These are phyloP conservation scores for Pseudogymnoascus sp. DNA, from an alignment of 2,329 filamentous ascomycete species.

Conservation along the genomic window DNA sequence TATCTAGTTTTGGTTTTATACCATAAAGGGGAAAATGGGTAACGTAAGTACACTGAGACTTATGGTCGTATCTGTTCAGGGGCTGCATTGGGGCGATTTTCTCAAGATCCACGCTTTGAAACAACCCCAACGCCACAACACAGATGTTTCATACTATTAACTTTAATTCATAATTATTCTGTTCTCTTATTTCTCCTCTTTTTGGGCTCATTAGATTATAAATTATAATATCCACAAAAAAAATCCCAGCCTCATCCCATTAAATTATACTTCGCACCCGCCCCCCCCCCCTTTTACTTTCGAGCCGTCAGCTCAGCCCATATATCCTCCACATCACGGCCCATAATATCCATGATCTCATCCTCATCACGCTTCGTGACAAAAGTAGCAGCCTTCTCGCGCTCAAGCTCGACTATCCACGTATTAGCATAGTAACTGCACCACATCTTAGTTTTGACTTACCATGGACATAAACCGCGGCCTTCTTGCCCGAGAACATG, in stretches of 20 bases:
- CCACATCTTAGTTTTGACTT: conserved; percentile 21
- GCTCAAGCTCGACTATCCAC: conserved; percentile 13
- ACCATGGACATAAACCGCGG: conserved; percentile 51
- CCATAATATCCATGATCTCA: conserved; percentile 9
- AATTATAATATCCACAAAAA: not conserved
- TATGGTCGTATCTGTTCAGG: too few relatives aligned
- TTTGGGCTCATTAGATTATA: not conserved
- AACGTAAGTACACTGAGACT: too few relatives aligned
- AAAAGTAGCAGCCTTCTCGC: conserved; percentile 9
- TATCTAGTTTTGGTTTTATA: too few relatives aligned
- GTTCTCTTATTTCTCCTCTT: not conserved
- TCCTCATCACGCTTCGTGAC: conserved; percentile 6
- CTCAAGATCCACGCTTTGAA: too few relatives aligned
- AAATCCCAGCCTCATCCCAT: not conserved
- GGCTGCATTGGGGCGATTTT: too few relatives aligned
- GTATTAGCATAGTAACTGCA: not conserved
- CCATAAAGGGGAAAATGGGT: too few relatives aligned
- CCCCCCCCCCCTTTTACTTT: not conserved
- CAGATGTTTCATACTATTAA: not conserved
- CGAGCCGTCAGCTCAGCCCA: not conserved
- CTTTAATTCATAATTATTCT: not conserved
- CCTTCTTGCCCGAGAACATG: conserved; percentile 48
- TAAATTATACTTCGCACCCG: not conserved
- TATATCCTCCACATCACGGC: conserved; percentile 12
- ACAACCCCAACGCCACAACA: too few relatives aligned